Base-by-base conservation (phyloP, 1,284 basidiomycete species). In the Pseudomicrostroma phylloplanum region DNA sequence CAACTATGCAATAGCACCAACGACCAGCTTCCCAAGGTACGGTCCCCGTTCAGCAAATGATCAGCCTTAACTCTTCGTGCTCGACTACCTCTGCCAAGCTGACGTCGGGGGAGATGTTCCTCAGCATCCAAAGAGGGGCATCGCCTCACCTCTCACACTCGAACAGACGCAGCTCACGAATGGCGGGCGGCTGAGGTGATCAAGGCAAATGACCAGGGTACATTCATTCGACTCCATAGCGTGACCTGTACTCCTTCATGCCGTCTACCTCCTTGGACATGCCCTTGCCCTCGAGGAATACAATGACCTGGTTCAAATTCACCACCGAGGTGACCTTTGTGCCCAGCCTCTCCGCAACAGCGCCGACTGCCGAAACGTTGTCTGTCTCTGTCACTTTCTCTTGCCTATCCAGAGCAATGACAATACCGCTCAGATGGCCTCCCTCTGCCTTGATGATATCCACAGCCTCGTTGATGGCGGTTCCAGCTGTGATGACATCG, bases 401-500 rank as follows among this genome's bases (percentile, higher is more conserved):
- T 7, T 56, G n/a, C 23, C 21, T n/a, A 6, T n/a, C 41, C 21
- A 42, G 23, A 39, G 56, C 17, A 78, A 93, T 88, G 15, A 96
- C 85, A n/a, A 96, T 90, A 6, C 94, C 94, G 0, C 91, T 89
- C 19, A 96, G 60, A 36, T 68, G 48, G 8, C 74, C 74, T 25
- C 49, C 30, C 57, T 75, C 73, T 1, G 64, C 60, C 17, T 66
- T 65, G 26, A 79, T 64, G 59, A 73, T 75, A 21, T 71, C 68
- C 43, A 78, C 73, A 0, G 77, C 71, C 56, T 78, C 77, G 57
- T 73, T 72, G 65, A 79, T 78, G 2, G 77, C 77, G 3, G 77
- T 79, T 12, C 94, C 94, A 12, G 90, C 87, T 0, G 96, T 97
- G 83, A 97, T 92, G 56, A 98, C 96, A 72, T 98, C 94, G 83